Evolutionary conservation across 495 filamentous ascomycete species (phyloP).

Genomic region (Lophiostoma macrostomum): DNA sequence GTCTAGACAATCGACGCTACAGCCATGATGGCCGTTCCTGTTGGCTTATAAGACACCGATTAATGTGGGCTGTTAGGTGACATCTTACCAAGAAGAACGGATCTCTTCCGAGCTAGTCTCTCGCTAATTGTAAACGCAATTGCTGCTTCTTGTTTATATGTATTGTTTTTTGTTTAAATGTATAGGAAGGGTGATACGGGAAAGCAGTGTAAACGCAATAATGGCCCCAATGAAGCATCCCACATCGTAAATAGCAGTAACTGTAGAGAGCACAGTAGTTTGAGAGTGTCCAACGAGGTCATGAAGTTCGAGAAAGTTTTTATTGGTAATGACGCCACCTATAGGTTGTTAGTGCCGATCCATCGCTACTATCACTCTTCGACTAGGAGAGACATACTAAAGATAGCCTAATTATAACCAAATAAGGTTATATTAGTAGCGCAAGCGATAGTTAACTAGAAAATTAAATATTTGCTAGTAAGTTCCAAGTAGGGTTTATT

Average conservation of each 20-base stretch:
- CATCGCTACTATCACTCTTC: too few relatives aligned
- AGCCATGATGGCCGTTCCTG: slow-evolving; percentile 57
- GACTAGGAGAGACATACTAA: slow-evolving; percentile 33
- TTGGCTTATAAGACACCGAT: too few relatives aligned
- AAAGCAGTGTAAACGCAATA: too few relatives aligned
- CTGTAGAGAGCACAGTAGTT: slow-evolving; percentile 52
- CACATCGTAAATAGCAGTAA: slow-evolving; percentile 65
- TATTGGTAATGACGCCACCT: slow-evolving; percentile 55
- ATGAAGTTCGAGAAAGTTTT: slow-evolving; percentile 54
- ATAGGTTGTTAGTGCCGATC: slow-evolving; percentile 27
- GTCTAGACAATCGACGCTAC: slow-evolving; percentile 63
- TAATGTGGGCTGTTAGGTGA: too few relatives aligned
- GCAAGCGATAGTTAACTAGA: slow-evolving; percentile 54
- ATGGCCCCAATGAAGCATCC: slow-evolving; percentile 64
- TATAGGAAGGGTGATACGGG: too few relatives aligned
- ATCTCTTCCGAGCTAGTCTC: slow-evolving; percentile 55
- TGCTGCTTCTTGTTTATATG: too few relatives aligned
- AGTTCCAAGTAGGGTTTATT: slow-evolving; percentile 56
- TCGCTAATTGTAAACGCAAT: slow-evolving; percentile 63
- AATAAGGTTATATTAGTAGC: slow-evolving; percentile 47
- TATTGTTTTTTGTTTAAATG: too few relatives aligned
- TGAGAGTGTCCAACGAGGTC: slow-evolving; percentile 50
- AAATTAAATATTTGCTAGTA: slow-evolving; percentile 55
- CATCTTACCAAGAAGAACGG: slow-evolving; percentile 54
- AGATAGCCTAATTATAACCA: slow-evolving; percentile 61